phyloP scores from a whole-genome alignment of 805 yeast species.

The Spathaspora sp. region DNA sequence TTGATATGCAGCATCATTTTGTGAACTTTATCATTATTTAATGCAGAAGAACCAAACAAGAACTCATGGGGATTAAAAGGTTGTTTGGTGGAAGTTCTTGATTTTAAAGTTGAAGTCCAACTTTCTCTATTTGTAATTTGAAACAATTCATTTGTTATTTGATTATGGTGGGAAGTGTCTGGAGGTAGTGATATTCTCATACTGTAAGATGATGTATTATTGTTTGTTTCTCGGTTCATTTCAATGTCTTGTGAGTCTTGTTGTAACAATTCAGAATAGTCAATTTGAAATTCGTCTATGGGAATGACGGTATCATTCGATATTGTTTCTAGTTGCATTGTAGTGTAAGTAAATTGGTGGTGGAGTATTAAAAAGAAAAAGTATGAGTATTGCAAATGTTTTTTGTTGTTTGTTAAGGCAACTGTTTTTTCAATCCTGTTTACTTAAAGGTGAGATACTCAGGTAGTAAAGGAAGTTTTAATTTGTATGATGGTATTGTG shows the following conservation, averaged over 20 bases:
- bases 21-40: slow-evolving; percentile 34
- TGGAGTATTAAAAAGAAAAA: background rate
- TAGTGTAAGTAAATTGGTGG: background rate
- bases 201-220: background rate
- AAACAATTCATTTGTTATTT: slow-evolving; percentile 27
- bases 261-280: slow-evolving; percentile 15
- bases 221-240: background rate
- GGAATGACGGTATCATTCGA: background rate
- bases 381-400: background rate
- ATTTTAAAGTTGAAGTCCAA: background rate
- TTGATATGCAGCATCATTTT: slow-evolving; percentile 33
- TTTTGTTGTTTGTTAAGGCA: background rate
- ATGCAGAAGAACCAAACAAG: slow-evolving; percentile 6
- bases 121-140: slow-evolving; percentile 19
- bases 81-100: background rate
- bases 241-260: slow-evolving; percentile 1
- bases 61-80: background rate
- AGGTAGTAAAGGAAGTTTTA: too few relatives aligned
- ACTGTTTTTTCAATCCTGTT: background rate
- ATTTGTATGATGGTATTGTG: too few relatives aligned
- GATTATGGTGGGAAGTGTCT: slow-evolving; percentile 7
- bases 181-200: slow-evolving; percentile 9
- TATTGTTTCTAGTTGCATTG: background rate
- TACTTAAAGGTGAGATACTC: background rate
- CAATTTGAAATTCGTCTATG: slow-evolving; percentile 15